These are phyloP conservation scores for Trichoderma sp. DNA, from an alignment of 2,329 filamentous ascomycete species.

Conservation along the genomic window DNA sequence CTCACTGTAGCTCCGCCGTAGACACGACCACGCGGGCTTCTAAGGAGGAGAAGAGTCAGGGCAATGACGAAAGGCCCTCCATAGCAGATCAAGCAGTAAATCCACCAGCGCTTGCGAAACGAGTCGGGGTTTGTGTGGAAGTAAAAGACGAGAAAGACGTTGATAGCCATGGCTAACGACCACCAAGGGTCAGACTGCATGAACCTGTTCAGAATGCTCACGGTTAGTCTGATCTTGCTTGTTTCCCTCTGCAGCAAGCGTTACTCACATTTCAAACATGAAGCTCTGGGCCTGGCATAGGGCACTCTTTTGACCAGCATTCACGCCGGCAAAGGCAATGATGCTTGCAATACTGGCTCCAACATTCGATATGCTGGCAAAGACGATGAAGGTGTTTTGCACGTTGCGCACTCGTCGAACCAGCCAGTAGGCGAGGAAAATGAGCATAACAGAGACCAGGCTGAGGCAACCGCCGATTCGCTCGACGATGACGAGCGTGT, in stretches of 20 bases:
- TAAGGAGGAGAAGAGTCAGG: slow-evolving; percentile 60
- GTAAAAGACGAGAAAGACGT: slow-evolving; percentile 71
- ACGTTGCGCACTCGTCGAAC: slow-evolving; percentile 55
- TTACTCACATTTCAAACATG: slow-evolving; percentile 63
- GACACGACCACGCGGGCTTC: slow-evolving; percentile 38
- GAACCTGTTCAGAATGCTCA: slow-evolving; percentile 51
- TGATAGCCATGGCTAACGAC: slow-evolving; percentile 79
- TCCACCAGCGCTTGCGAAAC: slow-evolving; percentile 69
- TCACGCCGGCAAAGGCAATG: slow-evolving; percentile 65
- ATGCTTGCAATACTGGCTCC: slow-evolving; percentile 64
- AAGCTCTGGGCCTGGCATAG: slow-evolving; percentile 63
- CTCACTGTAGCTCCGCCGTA: slow-evolving; percentile 57
- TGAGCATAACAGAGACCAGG: slow-evolving; percentile 47
- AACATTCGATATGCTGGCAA: slow-evolving; percentile 58
- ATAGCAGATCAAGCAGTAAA: slow-evolving; percentile 69
- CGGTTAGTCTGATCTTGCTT: neutral
- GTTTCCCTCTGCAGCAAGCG: neutral
- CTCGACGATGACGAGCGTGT: slow-evolving; percentile 48
- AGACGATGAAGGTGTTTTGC: slow-evolving; percentile 60
- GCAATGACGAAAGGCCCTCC: slow-evolving; percentile 68
- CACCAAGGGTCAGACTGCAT: slow-evolving; percentile 74
- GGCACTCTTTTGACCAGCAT: slow-evolving; percentile 48
- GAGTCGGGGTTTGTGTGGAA: slow-evolving; percentile 60
- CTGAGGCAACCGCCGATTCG: slow-evolving; percentile 54
- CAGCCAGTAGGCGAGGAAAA: slow-evolving; percentile 51